phyloP scores from a whole-genome alignment of 768 basidiomycete species.

The Tephrocybe sp. region DNA sequence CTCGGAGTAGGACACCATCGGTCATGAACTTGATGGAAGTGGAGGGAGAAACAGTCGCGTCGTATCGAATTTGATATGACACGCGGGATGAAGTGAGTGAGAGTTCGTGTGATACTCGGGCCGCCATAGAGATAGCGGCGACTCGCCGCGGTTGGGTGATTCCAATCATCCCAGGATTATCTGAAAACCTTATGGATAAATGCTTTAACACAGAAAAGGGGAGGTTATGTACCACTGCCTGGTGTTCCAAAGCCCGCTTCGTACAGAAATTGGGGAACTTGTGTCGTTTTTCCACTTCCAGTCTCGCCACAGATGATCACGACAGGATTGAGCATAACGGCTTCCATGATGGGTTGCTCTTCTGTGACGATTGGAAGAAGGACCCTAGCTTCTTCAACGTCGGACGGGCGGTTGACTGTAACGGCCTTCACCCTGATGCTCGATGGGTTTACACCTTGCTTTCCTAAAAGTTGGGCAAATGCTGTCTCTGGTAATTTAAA shows the following conservation, averaged over 20 bases:
- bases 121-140: slow-evolving; percentile 94
- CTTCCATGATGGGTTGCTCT: slow-evolving; percentile 93
- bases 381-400: slow-evolving; percentile 74
- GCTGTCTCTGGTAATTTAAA: slow-evolving; percentile 64
- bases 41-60: slow-evolving; percentile 83
- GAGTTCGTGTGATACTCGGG: slow-evolving; percentile 91
- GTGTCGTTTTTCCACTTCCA: slow-evolving; percentile 97
- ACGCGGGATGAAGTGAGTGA: slow-evolving; percentile 77
- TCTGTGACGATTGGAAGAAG: slow-evolving; percentile 88
- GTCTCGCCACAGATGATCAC: slow-evolving; percentile 90
- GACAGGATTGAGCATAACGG: slow-evolving; percentile 81
- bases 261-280: slow-evolving; percentile 97
- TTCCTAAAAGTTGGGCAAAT: slow-evolving; percentile 50
- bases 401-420: slow-evolving; percentile 58
- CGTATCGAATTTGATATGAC: slow-evolving; percentile 97
- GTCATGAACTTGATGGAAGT: slow-evolving; percentile 99
- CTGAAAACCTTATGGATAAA: slow-evolving; percentile 36
- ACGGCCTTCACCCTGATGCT: slow-evolving; percentile 40
- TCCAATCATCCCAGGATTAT: slow-evolving; percentile 97
- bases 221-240: slow-evolving; percentile 59
- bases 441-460: slow-evolving; percentile 15
- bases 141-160: slow-evolving; percentile 97
- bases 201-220: neutral
- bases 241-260: slow-evolving; percentile 92
- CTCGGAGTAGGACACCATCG: slow-evolving; percentile 92